These are phyloP conservation scores for Diplocarpon rosae DNA, from an alignment of 2,329 filamentous ascomycete species.

Conservation along the genomic window DNA sequence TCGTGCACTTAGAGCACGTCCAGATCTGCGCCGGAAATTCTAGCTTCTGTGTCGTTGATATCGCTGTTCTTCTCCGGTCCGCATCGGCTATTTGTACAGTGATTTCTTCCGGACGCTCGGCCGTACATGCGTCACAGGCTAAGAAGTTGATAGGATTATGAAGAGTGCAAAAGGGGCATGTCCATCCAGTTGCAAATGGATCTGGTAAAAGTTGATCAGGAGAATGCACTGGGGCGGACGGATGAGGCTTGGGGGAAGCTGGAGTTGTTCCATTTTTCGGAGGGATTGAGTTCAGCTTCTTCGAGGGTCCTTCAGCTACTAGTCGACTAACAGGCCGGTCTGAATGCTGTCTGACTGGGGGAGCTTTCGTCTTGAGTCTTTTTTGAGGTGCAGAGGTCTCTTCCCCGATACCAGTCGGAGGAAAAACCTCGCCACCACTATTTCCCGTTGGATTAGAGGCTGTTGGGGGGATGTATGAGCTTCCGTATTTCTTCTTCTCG, in stretches of 20 bases:
- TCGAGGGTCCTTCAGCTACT: slow-evolving; percentile 16
- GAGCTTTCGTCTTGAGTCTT: slow-evolving; percentile 5
- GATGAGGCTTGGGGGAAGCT: not conserved
- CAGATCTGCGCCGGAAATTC: slow-evolving; percentile 28
- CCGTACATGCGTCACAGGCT: slow-evolving; percentile 46
- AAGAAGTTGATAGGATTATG: slow-evolving; percentile 40
- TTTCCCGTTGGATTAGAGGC: slow-evolving; percentile 25
- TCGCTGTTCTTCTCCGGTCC: slow-evolving; percentile 3
- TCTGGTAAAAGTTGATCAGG: slow-evolving; percentile 5
- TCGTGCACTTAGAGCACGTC: slow-evolving; percentile 42
- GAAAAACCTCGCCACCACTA: slow-evolving; percentile 19
- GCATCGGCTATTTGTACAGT: slow-evolving; percentile 17
- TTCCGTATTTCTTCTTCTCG: slow-evolving; percentile 23
- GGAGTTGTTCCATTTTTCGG: slow-evolving; percentile 5
- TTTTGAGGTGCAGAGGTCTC: slow-evolving; percentile 5
- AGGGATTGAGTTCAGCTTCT: slow-evolving; percentile 13
- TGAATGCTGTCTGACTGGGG: slow-evolving; percentile 12
- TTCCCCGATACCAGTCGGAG: slow-evolving; percentile 7
- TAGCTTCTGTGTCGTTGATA: slow-evolving; percentile 6
- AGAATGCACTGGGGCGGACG: slow-evolving; percentile 4
- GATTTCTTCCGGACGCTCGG: slow-evolving; percentile 30
- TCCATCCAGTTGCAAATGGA: slow-evolving; percentile 37
- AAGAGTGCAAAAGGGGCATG: slow-evolving; percentile 45
- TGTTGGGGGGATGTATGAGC: slow-evolving; percentile 22
- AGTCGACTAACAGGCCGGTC: slow-evolving; percentile 21